A percentile compares a stretch with the other conserved stretches of the same genome.
Evolutionary conservation across 345 rosid genomes (phyloP).

Genomic region (Arabis alpina): DNA sequence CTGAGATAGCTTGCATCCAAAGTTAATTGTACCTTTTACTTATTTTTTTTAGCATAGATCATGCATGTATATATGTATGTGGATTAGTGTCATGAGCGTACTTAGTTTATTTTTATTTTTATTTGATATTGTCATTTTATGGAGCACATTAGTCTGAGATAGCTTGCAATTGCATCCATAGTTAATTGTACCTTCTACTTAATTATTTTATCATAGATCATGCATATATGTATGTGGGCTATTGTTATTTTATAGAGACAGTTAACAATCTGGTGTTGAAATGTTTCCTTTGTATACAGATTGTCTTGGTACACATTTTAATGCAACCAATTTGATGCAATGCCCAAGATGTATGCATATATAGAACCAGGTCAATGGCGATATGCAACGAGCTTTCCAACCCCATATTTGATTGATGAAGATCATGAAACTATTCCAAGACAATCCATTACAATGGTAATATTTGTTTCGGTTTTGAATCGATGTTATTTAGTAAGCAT

Average conservation of each 20-base stretch:
- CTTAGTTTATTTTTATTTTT: too few species aligned
- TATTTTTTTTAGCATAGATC: neutral
- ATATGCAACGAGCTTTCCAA: neutral
- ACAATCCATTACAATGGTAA: neutral
- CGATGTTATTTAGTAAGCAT: neutral
- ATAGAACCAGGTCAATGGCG: constrained; percentile 21
- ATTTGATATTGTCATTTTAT: too few species aligned
- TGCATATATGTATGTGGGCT: too few species aligned
- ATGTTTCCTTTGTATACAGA: too few species aligned
- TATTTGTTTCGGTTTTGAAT: neutral
- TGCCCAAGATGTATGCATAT: constrained; percentile 13
- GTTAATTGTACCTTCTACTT: too few species aligned
- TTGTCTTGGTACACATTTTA: too few species aligned
- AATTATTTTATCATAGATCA: too few species aligned
- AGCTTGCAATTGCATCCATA: too few species aligned
- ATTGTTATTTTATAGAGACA: too few species aligned
- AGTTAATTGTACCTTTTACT: neutral
- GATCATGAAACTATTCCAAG: neutral
- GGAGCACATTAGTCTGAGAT: too few species aligned
- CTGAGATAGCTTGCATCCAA: neutral
- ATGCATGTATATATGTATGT: neutral
- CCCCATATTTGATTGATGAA: neutral
- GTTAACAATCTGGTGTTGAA: too few species aligned
- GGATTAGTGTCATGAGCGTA: neutral
- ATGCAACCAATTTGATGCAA: neutral